A percentile compares a stretch with the other conserved stretches of the same genome.
Evolutionary conservation across 2,329 filamentous ascomycete genomes (phyloP).

Genomic region (Cercospora brassicicola): DNA sequence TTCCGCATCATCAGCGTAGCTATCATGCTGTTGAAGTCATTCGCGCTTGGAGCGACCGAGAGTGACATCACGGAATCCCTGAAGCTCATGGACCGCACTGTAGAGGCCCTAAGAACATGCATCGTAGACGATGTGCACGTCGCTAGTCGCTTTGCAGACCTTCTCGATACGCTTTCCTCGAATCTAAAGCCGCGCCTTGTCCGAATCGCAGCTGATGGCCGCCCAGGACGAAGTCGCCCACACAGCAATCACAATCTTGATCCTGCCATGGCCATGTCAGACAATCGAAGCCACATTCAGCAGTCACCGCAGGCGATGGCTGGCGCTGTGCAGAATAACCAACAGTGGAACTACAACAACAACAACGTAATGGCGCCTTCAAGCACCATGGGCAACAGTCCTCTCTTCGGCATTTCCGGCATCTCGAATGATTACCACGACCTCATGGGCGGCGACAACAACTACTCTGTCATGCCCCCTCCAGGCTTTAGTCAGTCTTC

Average conservation of each 20-base stretch:
- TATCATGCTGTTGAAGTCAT: slow-evolving; percentile 82
- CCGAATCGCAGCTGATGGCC: slow-evolving; percentile 53
- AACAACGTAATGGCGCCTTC: slow-evolving; percentile 20
- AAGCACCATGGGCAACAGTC: slow-evolving; percentile 17
- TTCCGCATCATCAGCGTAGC: slow-evolving; percentile 83
- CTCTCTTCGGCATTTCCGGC: slow-evolving; percentile 43
- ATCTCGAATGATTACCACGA: slow-evolving; percentile 50
- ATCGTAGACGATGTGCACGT: slow-evolving; percentile 84
- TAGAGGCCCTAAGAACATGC: slow-evolving; percentile 71
- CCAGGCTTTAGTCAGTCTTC: slow-evolving; percentile 42
- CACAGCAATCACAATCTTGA: slow-evolving; percentile 24
- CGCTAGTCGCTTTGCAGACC: slow-evolving; percentile 78
- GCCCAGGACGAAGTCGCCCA: slow-evolving; percentile 29
- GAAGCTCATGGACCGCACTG: slow-evolving; percentile 70
- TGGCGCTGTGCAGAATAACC: slow-evolving; percentile 19
- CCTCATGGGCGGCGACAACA: slow-evolving; percentile 41
- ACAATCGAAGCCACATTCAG: slow-evolving; percentile 17
- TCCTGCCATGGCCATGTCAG: slow-evolving; percentile 13
- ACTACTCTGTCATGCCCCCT: slow-evolving; percentile 52
- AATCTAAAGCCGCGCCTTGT: slow-evolving; percentile 71
- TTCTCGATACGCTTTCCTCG: slow-evolving; percentile 75
- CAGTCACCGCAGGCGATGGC: slow-evolving; percentile 24
- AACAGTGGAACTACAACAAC: slow-evolving; percentile 30
- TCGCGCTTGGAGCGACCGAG: slow-evolving; percentile 75
- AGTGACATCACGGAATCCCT: slow-evolving; percentile 76